phyloP scores from a whole-genome alignment of 371 early-diverging fungal species.

The Vittaforma corneae region DNA sequence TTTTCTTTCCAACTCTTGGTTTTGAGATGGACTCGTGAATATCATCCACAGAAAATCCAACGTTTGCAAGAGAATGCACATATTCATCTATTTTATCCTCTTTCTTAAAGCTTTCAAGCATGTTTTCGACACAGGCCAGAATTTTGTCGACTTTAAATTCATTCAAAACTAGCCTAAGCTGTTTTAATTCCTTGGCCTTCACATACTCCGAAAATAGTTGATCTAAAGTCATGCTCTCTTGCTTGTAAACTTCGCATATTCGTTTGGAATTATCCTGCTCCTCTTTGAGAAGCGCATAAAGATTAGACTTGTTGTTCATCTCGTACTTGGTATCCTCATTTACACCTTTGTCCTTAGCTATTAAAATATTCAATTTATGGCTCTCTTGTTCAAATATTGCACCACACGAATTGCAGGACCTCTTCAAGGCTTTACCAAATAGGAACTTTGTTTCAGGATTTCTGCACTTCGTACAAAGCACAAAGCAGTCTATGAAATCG shows the following conservation, averaged over 20 bases:
- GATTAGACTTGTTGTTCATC: background rate
- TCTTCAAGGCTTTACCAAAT: conserved; percentile 40
- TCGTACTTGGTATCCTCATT: conserved; percentile 2
- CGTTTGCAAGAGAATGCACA: conserved; percentile 17
- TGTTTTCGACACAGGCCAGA: conserved; percentile 15
- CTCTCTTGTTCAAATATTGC: conserved; percentile 19
- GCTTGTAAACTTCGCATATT: background rate
- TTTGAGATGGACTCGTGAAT: conserved; percentile 29
- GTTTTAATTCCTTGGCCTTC: background rate
- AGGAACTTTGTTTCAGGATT: conserved; percentile 94
- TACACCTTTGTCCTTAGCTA: conserved; percentile 45
- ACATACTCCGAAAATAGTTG: background rate
- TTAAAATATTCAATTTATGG: conserved; percentile 41
- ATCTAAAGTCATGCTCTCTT: background rate
- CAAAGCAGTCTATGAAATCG: conserved; percentile 85
- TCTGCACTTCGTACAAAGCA: conserved; percentile 80
- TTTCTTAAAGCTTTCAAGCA: conserved; percentile 29
- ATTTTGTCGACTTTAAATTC: conserved; percentile 1
- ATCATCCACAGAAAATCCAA: conserved; percentile 24
- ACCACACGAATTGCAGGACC: conserved; percentile 56
- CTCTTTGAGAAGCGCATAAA: background rate
- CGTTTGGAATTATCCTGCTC: background rate
- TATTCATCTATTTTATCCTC: conserved; percentile 12
- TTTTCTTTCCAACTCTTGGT: conserved; percentile 29
- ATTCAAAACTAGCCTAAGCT: background rate